Base-by-base conservation (phyloP, 2,329 filamentous ascomycete species). In the Neopestalotiopsis rosae region DNA sequence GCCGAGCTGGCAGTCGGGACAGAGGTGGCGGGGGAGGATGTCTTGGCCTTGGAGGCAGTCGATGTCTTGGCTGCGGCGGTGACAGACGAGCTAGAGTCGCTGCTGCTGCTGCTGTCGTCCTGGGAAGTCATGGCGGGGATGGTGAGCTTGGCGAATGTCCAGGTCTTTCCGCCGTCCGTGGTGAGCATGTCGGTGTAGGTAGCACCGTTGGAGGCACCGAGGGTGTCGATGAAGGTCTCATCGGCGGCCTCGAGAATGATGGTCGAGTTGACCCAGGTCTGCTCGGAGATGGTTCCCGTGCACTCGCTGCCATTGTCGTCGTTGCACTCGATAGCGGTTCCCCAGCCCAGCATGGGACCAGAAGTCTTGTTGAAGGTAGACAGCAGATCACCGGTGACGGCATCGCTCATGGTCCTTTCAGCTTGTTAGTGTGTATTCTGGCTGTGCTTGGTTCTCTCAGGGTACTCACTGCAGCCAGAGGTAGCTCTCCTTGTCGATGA, bases 271-370 rank as follows among this genome's bases (percentile, higher is more conserved):
- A 69, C 45, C 17, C 67, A 71, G 61, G 68, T 68, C 67, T 70
- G 70, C 20, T 65, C 63, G 59, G 68, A 69, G 30, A 49, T 65
- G 32, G 69, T 68, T 42, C 70, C 67, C 34, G 34, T 71, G 38
- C 69, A 65, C 14, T 65, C 64, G n/a, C 34, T 49, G 20, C 67
- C 70, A 14, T 61, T 58, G 38, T 65, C 5, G 28, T 67, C 67
- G 34, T 71, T 61, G 20, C 64, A 52, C 67, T 71, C 70, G 14
- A 71, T 61, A 10, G 70, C 69, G n/a, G 70, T 74, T 56, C 72
- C 71, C 72, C 72, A 75, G 67, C 72, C 67, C 9, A 59, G 64
- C 70, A 75, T 73, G n/a, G 72, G 69, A n/a, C 71, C 71, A 5
- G 73, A 75, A 7, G 59, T 73, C 65, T 75, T 71, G 32, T 70